Base-by-base conservation (phyloP, 1,284 basidiomycete species). In the Tylopilus orsonianus region DNA sequence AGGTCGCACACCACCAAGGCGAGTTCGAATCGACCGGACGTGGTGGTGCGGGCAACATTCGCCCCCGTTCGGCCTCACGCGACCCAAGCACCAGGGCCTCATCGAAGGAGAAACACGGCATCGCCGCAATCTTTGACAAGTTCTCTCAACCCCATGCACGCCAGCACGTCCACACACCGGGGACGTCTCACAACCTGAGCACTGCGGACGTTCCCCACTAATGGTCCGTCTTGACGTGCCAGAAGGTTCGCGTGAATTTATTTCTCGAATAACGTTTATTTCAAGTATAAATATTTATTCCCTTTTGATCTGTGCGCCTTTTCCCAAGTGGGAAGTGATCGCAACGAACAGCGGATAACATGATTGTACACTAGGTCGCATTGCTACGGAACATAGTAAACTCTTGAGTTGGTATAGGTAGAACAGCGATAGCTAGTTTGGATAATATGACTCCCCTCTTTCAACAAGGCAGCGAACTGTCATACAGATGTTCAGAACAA, bases 31-130 rank as follows among this genome's bases (percentile, higher is more conserved):
- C 78, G 16, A 73, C 75, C 12, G 87, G 87, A 3, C 79, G 87
- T 18, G 87, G 88, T n/a, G 88, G 87, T 8, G 78, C 70, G 5
- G 88, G 88, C 10, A 90, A 91, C 61, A 80, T 89, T 47, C 78
- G 77, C 32, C 71, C 75, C 12, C 69, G 69, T 32, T 75, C 73
- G 14, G 58, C 37, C 3, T 73, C 74, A n/a, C 71, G 71, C 16
- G 69, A 72, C 27, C 64, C 67, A 9, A 48, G 45, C 4, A 41
- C 33, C 38, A 60, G 65, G 36, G 55, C 57, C 10, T 6, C 16
- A 8, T 66, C 66, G 8, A 66, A 65, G 58, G 68, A 65, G 13
- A 68, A 61, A 38, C 66, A 64, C 8, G 62, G 64, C 12, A 51
- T 71, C 24, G 47, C 66, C 8, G 67, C 59, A 0, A 45, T 69